Evolutionary conservation across 345 rosid genomes (phyloP).

Genomic region (Hirschfeldia incana): DNA sequence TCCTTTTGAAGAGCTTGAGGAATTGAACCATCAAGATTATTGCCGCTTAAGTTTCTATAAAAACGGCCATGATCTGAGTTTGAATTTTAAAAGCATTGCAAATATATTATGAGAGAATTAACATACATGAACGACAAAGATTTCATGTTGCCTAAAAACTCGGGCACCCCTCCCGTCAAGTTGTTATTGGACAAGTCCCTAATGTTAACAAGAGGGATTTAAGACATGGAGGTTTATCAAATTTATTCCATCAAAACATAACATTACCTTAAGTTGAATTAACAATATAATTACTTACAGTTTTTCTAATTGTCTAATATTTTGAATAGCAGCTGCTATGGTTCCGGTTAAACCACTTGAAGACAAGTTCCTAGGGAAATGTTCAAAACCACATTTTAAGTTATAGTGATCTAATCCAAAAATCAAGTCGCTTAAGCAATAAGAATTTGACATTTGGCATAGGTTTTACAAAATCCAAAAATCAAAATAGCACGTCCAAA

Average conservation of each 20-base stretch:
- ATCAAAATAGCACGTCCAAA: no score
- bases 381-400: neutral
- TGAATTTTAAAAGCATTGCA: neutral
- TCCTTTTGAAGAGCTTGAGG: constrained; percentile 35
- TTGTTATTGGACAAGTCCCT: constrained; percentile 52
- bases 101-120: neutral
- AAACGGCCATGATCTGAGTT: neutral
- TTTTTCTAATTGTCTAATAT: constrained; percentile 32
- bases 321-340: constrained; percentile 33
- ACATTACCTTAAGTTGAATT: no score
- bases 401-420: no score
- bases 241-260: neutral
- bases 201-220: neutral
- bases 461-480: no score
- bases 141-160: constrained; percentile 43
- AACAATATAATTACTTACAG: constrained; percentile 38
- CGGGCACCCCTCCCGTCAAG: constrained; percentile 48
- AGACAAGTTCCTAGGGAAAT: constrained; percentile 35
- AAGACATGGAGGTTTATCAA: neutral
- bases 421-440: no score
- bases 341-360: constrained; percentile 43
- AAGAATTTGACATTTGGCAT: no score
- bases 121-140: constrained; percentile 51
- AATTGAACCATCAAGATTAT: constrained; percentile 43
- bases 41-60: constrained; percentile 45